Percentiles rank a stretch among this genome's conserved stretches.
Conservation (phyloP, 257 asterid genomes). For the Scutellaria minor region DNA sequence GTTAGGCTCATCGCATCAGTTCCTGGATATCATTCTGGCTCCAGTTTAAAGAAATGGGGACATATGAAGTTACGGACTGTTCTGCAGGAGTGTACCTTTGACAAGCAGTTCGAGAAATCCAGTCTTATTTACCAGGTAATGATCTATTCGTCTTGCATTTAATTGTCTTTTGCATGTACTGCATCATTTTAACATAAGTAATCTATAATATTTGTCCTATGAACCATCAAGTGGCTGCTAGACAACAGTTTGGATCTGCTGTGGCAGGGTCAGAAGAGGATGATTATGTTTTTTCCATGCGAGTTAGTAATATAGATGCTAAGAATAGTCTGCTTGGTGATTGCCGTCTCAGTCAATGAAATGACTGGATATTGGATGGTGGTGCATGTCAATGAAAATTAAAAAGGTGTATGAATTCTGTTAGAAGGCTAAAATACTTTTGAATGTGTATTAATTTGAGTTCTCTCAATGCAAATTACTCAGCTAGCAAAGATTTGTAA, state of each 20-base stretch:
- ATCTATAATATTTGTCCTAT: not conserved
- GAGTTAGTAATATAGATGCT: not conserved
- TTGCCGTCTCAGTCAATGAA: not conserved
- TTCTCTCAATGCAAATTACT: not conserved
- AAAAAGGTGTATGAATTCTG: not conserved
- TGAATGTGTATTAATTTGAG: not conserved
- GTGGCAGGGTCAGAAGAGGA: not conserved
- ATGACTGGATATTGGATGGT: constrained; percentile 10
- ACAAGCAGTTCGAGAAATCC: constrained; percentile 78
- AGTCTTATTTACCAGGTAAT: constrained; percentile 92
- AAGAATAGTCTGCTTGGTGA: constrained; percentile 6
- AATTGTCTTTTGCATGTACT: not conserved
- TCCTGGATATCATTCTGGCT: constrained; percentile 93
- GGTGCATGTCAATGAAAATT: not conserved
- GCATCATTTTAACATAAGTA: not conserved
- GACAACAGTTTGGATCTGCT: not conserved
- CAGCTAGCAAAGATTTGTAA: not conserved
- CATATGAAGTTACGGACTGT: constrained; percentile 92
- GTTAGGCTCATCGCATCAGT: constrained; percentile 96
- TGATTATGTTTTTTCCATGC: not conserved
- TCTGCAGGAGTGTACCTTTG: constrained; percentile 85
- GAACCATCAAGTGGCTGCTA: not conserved
- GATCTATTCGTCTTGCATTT: constrained; percentile 26
- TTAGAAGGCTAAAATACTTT: not conserved
- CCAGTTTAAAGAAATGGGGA: constrained; percentile 91